phyloP scores from a whole-genome alignment of 345 rosid genomes.

The Physaria fendleri region DNA sequence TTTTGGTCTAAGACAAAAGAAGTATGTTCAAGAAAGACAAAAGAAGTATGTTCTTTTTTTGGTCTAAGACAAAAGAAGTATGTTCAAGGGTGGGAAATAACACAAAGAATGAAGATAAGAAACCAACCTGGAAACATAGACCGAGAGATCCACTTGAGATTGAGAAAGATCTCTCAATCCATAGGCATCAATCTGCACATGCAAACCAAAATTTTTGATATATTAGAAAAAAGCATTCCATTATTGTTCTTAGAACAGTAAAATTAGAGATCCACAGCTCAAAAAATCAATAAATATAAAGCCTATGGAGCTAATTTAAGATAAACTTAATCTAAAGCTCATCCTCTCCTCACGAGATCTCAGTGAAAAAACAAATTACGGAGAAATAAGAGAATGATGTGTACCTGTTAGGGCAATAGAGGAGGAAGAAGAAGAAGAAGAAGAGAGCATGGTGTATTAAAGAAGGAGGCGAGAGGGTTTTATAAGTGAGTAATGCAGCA shows the following conservation, averaged over 20 bases:
- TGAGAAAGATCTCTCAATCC: no score
- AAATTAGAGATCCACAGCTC: not conserved
- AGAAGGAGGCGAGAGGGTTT: constrained; percentile 13
- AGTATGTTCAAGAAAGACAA: not conserved
- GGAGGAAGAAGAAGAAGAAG: no score
- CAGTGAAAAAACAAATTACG: no score
- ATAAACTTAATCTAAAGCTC: no score
- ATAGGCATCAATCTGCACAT: constrained; percentile 19
- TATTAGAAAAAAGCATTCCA: not conserved
- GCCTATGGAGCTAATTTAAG: constrained; percentile 18
- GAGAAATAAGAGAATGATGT: not conserved
- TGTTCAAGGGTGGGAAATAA: not conserved
- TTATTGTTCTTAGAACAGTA: not conserved
- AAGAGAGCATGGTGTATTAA: no score
- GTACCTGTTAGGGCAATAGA: constrained; percentile 20
- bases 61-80: not conserved
- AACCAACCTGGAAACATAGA: constrained; percentile 14
- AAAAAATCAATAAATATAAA: not conserved
- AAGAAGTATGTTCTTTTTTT: no score
- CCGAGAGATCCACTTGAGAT: not conserved
- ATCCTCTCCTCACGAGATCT: constrained; percentile 13
- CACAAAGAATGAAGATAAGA: not conserved
- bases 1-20: not conserved
- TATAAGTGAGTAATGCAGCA: constrained; percentile 23
- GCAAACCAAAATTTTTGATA: not conserved